Conservation (phyloP, 73 alveolate species). For the Durusdinium trenchii region DNA sequence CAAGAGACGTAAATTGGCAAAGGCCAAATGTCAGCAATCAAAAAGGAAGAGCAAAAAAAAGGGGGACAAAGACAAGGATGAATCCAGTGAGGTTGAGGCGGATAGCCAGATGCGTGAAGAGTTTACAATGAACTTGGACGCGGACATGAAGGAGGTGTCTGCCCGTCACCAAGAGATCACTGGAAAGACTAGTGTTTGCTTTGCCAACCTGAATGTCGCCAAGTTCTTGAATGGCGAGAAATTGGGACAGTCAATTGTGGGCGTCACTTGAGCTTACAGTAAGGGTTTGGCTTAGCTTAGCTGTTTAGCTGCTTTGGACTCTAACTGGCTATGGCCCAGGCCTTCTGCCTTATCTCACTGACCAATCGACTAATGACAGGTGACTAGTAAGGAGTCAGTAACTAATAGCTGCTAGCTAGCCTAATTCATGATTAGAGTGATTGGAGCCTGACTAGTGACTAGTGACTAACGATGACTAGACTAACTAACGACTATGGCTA, state of each 20-base stretch:
- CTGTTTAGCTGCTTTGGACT: background rate
- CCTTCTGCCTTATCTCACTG: too few species aligned
- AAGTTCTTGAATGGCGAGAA: background rate
- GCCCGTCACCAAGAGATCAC: background rate
- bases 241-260: background rate
- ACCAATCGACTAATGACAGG: too few species aligned
- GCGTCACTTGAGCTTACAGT: background rate
- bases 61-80: background rate
- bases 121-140: background rate
- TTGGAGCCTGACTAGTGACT: too few species aligned
- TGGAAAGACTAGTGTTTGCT: background rate
- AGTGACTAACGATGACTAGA: too few species aligned
- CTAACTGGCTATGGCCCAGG: too few species aligned
- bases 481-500: too few species aligned
- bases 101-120: background rate
- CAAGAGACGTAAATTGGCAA: background rate
- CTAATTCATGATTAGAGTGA: background rate
- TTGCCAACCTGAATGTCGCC: background rate
- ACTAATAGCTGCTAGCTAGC: too few species aligned
- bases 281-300: background rate
- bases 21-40: background rate
- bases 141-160: background rate
- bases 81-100: background rate
- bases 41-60: background rate
- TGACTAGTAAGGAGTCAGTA: too few species aligned